A percentile compares a stretch with the other conserved stretches of the same genome.
These are phyloP conservation scores for Fusarium palustre DNA, from an alignment of 2,329 filamentous ascomycete species.

Conservation along the genomic window DNA sequence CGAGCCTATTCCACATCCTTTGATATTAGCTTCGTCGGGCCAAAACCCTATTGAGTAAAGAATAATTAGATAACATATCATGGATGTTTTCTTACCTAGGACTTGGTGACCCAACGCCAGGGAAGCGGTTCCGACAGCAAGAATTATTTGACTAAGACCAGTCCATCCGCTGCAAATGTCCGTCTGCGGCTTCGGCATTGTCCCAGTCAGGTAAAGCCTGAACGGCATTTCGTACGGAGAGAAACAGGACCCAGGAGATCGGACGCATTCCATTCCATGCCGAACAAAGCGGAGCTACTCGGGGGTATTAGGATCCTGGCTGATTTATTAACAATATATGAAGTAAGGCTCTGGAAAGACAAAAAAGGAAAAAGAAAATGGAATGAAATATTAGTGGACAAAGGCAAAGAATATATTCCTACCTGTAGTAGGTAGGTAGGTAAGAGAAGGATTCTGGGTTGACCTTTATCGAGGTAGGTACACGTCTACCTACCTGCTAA, in stretches of 20 bases:
- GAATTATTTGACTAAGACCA: conserved; percentile 23
- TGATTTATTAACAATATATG: neutral
- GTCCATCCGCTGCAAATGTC: conserved; percentile 32
- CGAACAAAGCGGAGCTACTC: conserved; percentile 38
- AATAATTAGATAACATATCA: neutral
- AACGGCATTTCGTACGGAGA: conserved; percentile 38
- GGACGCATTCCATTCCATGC: conserved; percentile 33
- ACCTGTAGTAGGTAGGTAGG: no score
- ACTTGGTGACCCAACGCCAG: conserved; percentile 27
- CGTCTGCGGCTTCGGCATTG: conserved; percentile 35
- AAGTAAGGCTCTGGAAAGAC: conserved; percentile 22
- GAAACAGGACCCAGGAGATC: conserved; percentile 39
- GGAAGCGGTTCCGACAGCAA: conserved; percentile 36
- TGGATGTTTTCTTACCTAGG: neutral
- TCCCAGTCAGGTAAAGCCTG: conserved; percentile 34
- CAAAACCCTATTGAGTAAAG: conserved; percentile 20
- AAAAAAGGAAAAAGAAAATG: conserved; percentile 6
- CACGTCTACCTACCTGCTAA: no score
- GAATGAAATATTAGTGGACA: neutral
- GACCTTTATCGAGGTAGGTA: neutral
- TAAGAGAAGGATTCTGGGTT: neutral
- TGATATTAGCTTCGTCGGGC: conserved; percentile 33
- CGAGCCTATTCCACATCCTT: conserved; percentile 39
- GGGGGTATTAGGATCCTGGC: conserved; percentile 31
- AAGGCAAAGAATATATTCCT: neutral